Conservation (phyloP, 1,284 basidiomycete species). For the Naganishia liquefaciens region DNA sequence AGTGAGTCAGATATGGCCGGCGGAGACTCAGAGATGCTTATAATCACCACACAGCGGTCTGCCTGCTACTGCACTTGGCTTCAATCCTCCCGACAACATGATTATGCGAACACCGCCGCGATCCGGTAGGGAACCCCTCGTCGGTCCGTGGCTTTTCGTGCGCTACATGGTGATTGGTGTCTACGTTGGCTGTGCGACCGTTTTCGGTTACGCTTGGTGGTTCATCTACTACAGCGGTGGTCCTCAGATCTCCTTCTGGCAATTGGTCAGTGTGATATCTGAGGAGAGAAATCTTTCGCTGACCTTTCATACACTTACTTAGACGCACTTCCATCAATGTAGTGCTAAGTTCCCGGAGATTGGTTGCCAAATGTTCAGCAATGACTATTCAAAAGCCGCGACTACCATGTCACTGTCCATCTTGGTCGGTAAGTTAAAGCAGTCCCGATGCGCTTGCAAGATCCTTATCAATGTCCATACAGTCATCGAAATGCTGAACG, state of each 20-base stretch:
- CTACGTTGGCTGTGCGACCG: conserved; percentile 93
- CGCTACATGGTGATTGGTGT: conserved; percentile 89
- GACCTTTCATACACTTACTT: conserved; percentile 27
- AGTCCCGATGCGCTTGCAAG: neutral
- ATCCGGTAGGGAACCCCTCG: conserved; percentile 81
- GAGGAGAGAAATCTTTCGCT: conserved; percentile 25
- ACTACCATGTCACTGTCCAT: conserved; percentile 96
- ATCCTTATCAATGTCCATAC: conserved; percentile 33
- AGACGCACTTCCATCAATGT: conserved; percentile 96
- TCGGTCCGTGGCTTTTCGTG: conserved; percentile 92
- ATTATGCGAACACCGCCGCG: conserved; percentile 94
- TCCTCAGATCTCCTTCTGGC: conserved; percentile 88
- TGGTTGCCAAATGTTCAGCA: conserved; percentile 91
- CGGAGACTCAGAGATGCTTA: neutral
- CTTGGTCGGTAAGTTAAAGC: conserved; percentile 64
- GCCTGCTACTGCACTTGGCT: conserved; percentile 96
- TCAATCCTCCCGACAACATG: conserved; percentile 93
- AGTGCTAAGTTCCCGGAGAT: conserved; percentile 76
- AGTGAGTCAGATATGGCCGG: conserved; percentile 30
- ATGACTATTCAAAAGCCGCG: conserved; percentile 77
- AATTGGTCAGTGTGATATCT: conserved; percentile 68
- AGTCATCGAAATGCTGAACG: conserved; percentile 98
- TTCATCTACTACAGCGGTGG: conserved; percentile 87
- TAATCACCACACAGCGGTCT: conserved; percentile 67
- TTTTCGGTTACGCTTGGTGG: conserved; percentile 99